Conservation (phyloP, 768 basidiomycete genomes). For the Boletus rex-veris region DNA sequence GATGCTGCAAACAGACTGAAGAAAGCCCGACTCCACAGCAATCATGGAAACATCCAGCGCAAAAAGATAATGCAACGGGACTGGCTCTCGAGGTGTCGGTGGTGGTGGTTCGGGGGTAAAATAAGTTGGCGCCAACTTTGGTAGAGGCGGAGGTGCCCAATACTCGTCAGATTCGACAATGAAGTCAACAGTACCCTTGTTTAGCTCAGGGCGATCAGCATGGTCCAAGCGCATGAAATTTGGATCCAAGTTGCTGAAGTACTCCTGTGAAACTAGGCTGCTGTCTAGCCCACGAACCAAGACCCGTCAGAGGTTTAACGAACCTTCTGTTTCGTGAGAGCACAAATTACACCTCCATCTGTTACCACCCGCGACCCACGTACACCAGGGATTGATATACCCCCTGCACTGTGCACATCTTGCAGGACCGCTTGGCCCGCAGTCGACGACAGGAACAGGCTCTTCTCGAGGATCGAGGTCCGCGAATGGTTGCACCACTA, state of each 20-base stretch:
- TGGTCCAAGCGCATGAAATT: slow-evolving; percentile 79
- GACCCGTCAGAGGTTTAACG: slow-evolving; percentile 21
- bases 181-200: slow-evolving; percentile 90
- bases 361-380: slow-evolving; percentile 76
- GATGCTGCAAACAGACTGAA: slow-evolving; percentile 59
- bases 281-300: slow-evolving; percentile 2
- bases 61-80: slow-evolving; percentile 76
- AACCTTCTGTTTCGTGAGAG: slow-evolving; percentile 78
- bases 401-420: slow-evolving; percentile 82
- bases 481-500: slow-evolving; percentile 88
- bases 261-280: slow-evolving; percentile 64
- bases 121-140: slow-evolving; percentile 50
- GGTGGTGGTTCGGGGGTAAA: slow-evolving; percentile 48
- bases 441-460: slow-evolving; percentile 72
- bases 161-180: slow-evolving; percentile 71
- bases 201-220: slow-evolving; percentile 77
- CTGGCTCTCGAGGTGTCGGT: slow-evolving; percentile 48
- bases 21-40: slow-evolving; percentile 64
- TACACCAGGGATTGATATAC: slow-evolving; percentile 94
- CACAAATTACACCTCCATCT: slow-evolving; percentile 95
- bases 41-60: slow-evolving; percentile 79
- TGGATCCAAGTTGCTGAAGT: slow-evolving; percentile 81
- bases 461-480: slow-evolving; percentile 77
- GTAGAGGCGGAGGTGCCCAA: slow-evolving; percentile 72
- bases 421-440: slow-evolving; percentile 69